Conservation (phyloP, 140 eudicot species). For the Erigeron philadelphicus region DNA sequence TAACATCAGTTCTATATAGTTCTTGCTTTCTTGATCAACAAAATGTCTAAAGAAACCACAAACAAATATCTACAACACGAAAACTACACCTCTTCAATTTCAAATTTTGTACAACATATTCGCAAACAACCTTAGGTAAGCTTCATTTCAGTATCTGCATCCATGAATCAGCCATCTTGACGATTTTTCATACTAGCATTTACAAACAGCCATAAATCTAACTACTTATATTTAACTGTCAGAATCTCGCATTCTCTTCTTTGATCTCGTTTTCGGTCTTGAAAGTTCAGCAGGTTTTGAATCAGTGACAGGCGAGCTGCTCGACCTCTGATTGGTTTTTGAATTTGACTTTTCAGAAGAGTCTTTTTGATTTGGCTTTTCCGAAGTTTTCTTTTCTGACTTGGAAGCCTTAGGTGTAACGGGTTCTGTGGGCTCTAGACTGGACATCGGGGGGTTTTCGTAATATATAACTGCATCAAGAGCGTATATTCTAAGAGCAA, state of each 20-base stretch:
- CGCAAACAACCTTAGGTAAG: background rate
- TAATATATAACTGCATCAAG: constrained; percentile 71
- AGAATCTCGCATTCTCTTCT: constrained; percentile 49
- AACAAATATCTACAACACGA: constrained; percentile 23
- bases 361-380: constrained; percentile 29
- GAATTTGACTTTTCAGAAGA: constrained; percentile 30
- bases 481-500: constrained; percentile 69
- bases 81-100: constrained; percentile 13
- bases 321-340: constrained; percentile 26
- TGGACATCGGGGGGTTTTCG: constrained; percentile 35
- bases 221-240: constrained; percentile 28
- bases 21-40: constrained; percentile 11
- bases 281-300: constrained; percentile 38
- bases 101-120: constrained; percentile 14
- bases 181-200: constrained; percentile 1
- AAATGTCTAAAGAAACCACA: constrained; percentile 19
- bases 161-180: constrained; percentile 4
- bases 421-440: constrained; percentile 27
- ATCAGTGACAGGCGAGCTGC: constrained; percentile 38
- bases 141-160: background rate
- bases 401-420: constrained; percentile 29
- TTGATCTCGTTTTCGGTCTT: constrained; percentile 47
- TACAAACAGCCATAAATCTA: constrained; percentile 5
- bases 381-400: constrained; percentile 36
- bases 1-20: constrained; percentile 6